These are phyloP conservation scores for Pelagomonas calceolata DNA, from an alignment of 108 stramenopile species.

Conservation along the genomic window DNA sequence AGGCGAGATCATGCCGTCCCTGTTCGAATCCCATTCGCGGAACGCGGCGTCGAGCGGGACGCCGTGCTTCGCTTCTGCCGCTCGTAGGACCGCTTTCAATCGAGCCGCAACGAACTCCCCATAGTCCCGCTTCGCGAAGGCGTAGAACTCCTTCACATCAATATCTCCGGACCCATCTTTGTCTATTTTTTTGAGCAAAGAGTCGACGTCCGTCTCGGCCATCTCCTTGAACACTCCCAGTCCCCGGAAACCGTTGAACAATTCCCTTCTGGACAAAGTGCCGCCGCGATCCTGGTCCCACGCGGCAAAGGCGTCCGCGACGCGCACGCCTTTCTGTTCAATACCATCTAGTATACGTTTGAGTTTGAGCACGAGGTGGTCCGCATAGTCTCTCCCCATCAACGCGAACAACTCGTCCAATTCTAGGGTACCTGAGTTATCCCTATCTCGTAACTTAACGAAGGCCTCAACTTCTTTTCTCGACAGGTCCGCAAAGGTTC, in stretches of 20 bases:
- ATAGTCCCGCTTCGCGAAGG: background rate
- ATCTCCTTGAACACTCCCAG: conserved; percentile 19
- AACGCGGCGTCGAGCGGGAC: conserved; percentile 12
- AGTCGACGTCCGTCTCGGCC: background rate
- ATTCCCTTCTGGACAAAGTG: conserved; percentile 18
- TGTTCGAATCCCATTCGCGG: conserved; percentile 13
- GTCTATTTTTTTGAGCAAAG: background rate
- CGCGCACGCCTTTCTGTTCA: conserved; percentile 22
- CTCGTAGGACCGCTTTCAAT: background rate
- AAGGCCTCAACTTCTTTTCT: conserved; percentile 4
- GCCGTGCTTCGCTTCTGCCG: conserved; percentile 2
- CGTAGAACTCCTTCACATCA: background rate
- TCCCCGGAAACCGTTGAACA: conserved; percentile 21
- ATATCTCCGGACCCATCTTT: background rate
- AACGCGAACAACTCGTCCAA: background rate
- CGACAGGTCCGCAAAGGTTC: conserved; percentile 1
- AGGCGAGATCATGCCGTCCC: background rate
- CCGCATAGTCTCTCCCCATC: background rate
- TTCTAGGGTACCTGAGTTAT: background rate
- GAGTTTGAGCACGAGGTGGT: conserved; percentile 8
- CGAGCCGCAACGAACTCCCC: background rate
- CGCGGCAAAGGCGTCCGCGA: conserved; percentile 27
- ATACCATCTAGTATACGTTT: conserved; percentile 15
- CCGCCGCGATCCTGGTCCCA: conserved; percentile 29
- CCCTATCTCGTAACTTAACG: background rate